Evolutionary conservation across 768 basidiomycete species (phyloP), one percentile per base, ranked within the genome.

Genomic region (Lentinula boryana): DNA sequence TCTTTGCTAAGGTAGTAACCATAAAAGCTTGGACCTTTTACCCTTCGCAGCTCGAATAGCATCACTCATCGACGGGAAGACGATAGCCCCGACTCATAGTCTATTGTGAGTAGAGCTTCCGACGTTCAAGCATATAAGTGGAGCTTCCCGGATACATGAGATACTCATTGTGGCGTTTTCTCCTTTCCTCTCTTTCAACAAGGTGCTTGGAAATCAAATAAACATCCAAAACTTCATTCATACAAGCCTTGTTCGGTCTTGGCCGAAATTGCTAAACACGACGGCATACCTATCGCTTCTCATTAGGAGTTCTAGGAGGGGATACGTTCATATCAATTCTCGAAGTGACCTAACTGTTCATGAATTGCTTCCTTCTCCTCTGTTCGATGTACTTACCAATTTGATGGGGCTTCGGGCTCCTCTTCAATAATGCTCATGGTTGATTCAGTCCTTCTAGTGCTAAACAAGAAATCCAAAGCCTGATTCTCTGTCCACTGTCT

Each of bases 241-340:
- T 98, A 72, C 96, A 98, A 72, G 95, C 97, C 23, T 99, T 97
- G 4, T 97, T 98, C 74, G 96, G 97, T 62, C 85, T 98, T 65
- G 96, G 96, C 58, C 93, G 96, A 58, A 97, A 98, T 68, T 79
- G 98, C 50, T 98, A 98, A 73, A 86, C 23, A 23, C 23, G 23
- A 23, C 1, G 23, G 23, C 2, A 23, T 23, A 23, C 23, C 23
- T 27, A 27, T 27, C 27, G 27, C 27, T 27, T 27, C 27, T 27
- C 27, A 27, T 27, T 27, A 27, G 36, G 9, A 38, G 36, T 38
- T 38, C 36, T 8, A 38, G 36, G 36, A 38, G 67, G 90, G 87
- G 62, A 94, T 93, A 73, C 69, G 89, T 79, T 18, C 27, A 55
- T 40, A 33, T 27, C 27, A 27, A 27, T 27, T 3, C 27, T 40